Evolutionary conservation across 2,329 filamentous ascomycete species (phyloP).

Genomic region (Aciculosporium take): DNA sequence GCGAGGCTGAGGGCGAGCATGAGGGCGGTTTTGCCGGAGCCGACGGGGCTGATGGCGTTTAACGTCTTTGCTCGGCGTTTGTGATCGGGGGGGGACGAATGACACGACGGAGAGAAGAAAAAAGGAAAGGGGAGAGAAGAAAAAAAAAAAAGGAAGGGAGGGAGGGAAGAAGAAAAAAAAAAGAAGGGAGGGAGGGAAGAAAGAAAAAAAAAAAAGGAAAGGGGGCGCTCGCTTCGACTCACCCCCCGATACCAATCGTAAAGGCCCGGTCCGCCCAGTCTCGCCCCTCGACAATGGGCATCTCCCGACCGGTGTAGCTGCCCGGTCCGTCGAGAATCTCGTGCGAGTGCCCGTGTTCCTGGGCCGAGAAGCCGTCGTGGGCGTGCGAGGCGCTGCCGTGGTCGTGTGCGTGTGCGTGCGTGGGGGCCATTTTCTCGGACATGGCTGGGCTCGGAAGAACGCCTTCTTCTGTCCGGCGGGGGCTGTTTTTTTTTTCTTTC

Average conservation of each 20-base stretch:
- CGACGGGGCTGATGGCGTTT: constrained; percentile 55
- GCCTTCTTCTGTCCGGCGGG: no score
- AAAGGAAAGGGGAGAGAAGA: neutral
- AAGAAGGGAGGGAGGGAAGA: neutral
- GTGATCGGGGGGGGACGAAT: no score
- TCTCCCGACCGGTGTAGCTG: constrained; percentile 77
- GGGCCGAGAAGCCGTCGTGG: constrained; percentile 42
- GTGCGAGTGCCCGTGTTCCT: constrained; percentile 85
- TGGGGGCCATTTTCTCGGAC: constrained; percentile 27
- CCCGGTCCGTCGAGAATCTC: constrained; percentile 91
- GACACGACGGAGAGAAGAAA: neutral
- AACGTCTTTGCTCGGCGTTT: no score
- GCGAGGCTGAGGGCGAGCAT: constrained; percentile 88
- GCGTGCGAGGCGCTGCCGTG: constrained; percentile 39
- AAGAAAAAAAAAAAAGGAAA: neutral
- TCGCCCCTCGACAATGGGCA: constrained; percentile 81
- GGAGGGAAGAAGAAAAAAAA: neutral
- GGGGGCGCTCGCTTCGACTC: no score
- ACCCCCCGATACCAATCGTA: constrained; percentile 97
- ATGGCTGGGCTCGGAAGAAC: no score
- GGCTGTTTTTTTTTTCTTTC: neutral
- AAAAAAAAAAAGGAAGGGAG: neutral
- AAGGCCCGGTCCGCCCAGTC: constrained; percentile 84
- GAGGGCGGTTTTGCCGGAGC: constrained; percentile 90
- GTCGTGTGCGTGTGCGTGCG: constrained; percentile 44